These are phyloP conservation scores for Puccinellia tenuiflora DNA, from an alignment of 176 grass and related monocot species.

Conservation along the genomic window DNA sequence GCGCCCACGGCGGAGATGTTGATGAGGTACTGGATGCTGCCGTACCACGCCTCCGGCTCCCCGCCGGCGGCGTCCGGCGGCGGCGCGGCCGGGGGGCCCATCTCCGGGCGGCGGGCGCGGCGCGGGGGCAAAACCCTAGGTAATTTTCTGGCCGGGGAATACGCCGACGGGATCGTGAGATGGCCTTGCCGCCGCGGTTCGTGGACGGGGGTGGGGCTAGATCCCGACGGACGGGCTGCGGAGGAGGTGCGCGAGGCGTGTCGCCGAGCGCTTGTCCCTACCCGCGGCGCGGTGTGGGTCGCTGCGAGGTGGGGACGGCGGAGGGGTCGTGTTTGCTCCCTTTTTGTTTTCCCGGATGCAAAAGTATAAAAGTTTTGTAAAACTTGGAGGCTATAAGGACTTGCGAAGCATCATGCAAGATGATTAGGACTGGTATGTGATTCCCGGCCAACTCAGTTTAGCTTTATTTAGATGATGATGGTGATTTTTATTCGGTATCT, in stretches of 20 bases:
- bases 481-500: no score
- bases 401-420: no score
- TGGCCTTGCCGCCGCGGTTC: slow-evolving; percentile 17
- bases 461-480: no score
- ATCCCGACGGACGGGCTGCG: slow-evolving; percentile 20
- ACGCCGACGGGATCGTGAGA: slow-evolving; percentile 13
- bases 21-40: slow-evolving; percentile 94
- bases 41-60: slow-evolving; percentile 82
- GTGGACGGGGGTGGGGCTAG: slow-evolving; percentile 2
- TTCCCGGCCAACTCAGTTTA: no score
- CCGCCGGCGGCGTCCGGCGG: slow-evolving; percentile 40
- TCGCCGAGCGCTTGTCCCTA: neutral
- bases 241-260: slow-evolving; percentile 3
- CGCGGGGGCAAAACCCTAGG: slow-evolving; percentile 35
- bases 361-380: no score
- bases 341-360: no score
- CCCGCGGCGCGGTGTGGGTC: neutral
- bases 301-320: slow-evolving; percentile 23
- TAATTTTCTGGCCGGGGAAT: neutral
- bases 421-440: no score
- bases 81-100: slow-evolving; percentile 24
- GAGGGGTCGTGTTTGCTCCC: no score
- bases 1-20: slow-evolving; percentile 93
- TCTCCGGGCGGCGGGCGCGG: neutral
- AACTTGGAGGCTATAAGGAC: no score